phyloP scores from a whole-genome alignment of 2,329 filamentous ascomycete genomes.

The Fusarium haematococcum region DNA sequence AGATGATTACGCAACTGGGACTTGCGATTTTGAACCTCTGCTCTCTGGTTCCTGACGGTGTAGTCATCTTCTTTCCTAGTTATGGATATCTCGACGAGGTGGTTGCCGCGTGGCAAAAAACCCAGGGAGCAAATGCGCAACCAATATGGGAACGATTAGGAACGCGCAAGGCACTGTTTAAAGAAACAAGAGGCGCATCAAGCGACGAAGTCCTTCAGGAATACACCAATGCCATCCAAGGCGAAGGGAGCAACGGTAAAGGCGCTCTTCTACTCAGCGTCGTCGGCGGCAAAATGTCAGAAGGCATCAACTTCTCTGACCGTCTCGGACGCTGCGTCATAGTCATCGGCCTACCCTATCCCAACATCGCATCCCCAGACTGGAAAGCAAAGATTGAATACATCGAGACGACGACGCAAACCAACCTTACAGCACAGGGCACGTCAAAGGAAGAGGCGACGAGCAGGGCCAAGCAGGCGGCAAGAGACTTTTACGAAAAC shows the following conservation, averaged over 20 bases:
- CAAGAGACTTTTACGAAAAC: conserved; percentile 90
- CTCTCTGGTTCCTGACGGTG: conserved; percentile 82
- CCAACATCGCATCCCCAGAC: conserved; percentile 88
- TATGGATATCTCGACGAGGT: conserved; percentile 90
- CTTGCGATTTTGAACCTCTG: conserved; percentile 78
- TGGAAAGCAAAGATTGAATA: conserved; percentile 95
- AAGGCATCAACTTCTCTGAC: conserved; percentile 98
- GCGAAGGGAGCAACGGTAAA: conserved; percentile 50
- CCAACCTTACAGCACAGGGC: conserved; percentile 48
- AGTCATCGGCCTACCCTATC: conserved; percentile 92
- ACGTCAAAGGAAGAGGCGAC: conserved; percentile 43
- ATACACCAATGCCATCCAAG: conserved; percentile 77
- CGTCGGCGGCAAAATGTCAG: conserved; percentile 92
- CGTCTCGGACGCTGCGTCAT: conserved; percentile 87
- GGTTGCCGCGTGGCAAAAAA: conserved; percentile 69
- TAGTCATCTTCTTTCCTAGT: conserved; percentile 96
- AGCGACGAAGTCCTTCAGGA: conserved; percentile 78
- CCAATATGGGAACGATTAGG: conserved; percentile 70
- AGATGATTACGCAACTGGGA: conserved; percentile 81
- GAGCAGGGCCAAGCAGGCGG: conserved; percentile 63
- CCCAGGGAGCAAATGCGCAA: conserved; percentile 42
- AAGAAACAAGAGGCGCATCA: conserved; percentile 64
- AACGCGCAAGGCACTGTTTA: conserved; percentile 72
- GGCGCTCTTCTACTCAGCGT: conserved; percentile 90
- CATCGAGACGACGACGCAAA: conserved; percentile 72